Evolutionary conservation across 2,329 filamentous ascomycete species (phyloP).

Genomic region (Aspergillus quadrilineatus): DNA sequence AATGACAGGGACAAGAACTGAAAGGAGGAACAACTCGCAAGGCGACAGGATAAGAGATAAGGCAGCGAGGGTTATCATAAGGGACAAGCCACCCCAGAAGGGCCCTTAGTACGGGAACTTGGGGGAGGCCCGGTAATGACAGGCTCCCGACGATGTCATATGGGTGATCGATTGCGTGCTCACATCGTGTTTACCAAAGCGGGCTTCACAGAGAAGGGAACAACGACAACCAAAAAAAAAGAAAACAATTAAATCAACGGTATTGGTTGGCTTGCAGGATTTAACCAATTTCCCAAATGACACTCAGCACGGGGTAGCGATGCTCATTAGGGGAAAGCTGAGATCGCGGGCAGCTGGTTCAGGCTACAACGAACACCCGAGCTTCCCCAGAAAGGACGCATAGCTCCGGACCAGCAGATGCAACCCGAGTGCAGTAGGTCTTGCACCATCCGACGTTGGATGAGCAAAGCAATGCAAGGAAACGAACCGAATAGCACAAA

Average conservation of each 20-base stretch:
- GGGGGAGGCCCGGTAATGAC: conserved; percentile 25
- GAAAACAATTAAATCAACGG: conserved; percentile 4
- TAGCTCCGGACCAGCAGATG: conserved; percentile 9
- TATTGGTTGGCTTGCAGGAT: conserved; percentile 4
- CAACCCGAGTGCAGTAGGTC: conserved; percentile 14
- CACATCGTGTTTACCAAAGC: conserved; percentile 20
- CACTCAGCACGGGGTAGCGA: conserved; percentile 1
- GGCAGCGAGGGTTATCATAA: conserved; percentile 10
- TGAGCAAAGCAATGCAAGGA: conserved; percentile 17
- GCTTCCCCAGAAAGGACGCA: conserved; percentile 14
- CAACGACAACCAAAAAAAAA: conserved; percentile 9
- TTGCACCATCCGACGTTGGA: conserved; percentile 14
- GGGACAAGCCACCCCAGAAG: conserved; percentile 3
- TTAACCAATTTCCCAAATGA: conserved; percentile 5
- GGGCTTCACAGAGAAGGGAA: conserved; percentile 3
- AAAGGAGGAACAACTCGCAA: not conserved
- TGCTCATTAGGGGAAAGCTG: conserved; percentile 1
- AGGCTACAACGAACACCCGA: conserved; percentile 1
- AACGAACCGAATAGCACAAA: conserved; percentile 29
- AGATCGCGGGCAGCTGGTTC: not conserved
- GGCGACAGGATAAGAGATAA: conserved; percentile 17
- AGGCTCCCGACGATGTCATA: conserved; percentile 32
- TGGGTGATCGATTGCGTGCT: conserved; percentile 39
- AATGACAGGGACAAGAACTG: conserved; percentile 1
- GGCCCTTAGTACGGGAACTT: conserved; percentile 11